Evolutionary conservation across 2,329 filamentous ascomycete genomes (phyloP).

Genomic region (Ophiostoma tasmaniense): DNA sequence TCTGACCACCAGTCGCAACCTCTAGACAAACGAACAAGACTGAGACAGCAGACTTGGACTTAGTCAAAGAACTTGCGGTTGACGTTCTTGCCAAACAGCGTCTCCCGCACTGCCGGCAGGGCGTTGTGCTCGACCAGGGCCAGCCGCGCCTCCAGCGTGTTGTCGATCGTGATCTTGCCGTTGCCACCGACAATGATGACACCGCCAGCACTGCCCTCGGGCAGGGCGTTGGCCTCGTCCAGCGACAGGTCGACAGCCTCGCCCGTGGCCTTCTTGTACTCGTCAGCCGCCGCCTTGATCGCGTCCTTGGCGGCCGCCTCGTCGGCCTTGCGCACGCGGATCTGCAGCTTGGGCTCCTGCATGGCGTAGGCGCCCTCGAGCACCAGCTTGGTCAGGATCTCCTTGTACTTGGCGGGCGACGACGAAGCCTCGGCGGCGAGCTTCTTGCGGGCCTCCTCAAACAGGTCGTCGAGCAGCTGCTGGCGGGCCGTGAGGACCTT

Average conservation of each 20-base stretch:
- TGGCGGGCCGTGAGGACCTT: conserved; percentile 80
- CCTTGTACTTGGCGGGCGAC: conserved; percentile 67
- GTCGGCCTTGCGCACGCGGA: conserved; percentile 75
- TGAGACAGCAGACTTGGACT: neutral
- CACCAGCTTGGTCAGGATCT: conserved; percentile 67
- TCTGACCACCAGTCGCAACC: neutral
- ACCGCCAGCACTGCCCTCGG: conserved; percentile 66
- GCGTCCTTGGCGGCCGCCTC: conserved; percentile 61
- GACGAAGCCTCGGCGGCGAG: conserved; percentile 54
- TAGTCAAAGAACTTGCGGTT: conserved; percentile 94
- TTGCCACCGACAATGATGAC: conserved; percentile 68
- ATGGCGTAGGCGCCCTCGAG: conserved; percentile 87
- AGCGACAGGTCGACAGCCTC: conserved; percentile 62
- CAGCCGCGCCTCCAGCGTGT: conserved; percentile 90
- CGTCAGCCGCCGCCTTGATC: conserved; percentile 63
- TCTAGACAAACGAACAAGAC: neutral
- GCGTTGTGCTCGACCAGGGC: conserved; percentile 75
- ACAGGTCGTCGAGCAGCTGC: conserved; percentile 83
- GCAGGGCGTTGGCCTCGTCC: conserved; percentile 69
- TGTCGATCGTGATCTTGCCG: conserved; percentile 97
- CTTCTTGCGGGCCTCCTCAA: conserved; percentile 68
- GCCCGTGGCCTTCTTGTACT: conserved; percentile 73
- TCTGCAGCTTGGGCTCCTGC: conserved; percentile 65
- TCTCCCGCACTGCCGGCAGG: conserved; percentile 74
- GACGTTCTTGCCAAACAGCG: conserved; percentile 85